phyloP scores from a whole-genome alignment of 148 eudicot species.

The Diospyros kaki region DNA sequence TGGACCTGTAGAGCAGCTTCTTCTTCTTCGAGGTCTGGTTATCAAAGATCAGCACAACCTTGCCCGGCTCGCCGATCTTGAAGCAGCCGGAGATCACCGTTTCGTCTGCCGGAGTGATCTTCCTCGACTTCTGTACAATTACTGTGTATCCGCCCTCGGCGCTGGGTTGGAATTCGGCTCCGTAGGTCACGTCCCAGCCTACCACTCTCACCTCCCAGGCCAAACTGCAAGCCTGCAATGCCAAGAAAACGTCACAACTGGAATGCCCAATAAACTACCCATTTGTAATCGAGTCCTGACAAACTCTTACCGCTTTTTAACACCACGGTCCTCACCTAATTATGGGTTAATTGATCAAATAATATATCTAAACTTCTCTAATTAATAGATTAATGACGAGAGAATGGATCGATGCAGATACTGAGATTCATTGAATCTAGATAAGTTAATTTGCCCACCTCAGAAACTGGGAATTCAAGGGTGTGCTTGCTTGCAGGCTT shows the following conservation, averaged over 20 bases:
- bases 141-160: constrained; percentile 67
- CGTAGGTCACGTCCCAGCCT: constrained; percentile 84
- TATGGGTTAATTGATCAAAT: no score
- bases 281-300: no score
- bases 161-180: constrained; percentile 77
- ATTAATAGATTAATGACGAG: no score
- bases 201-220: constrained; percentile 88
- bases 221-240: constrained; percentile 47
- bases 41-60: constrained; percentile 73
- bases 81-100: constrained; percentile 69
- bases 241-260: neutral
- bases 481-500: constrained; percentile 71
- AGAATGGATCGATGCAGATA: no score
- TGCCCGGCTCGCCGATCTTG: constrained; percentile 60
- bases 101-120: constrained; percentile 59
- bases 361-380: no score
- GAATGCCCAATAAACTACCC: no score
- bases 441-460: constrained; percentile 47
- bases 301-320: no score
- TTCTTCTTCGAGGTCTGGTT: constrained; percentile 76
- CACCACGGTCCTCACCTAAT: no score
- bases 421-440: neutral
- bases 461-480: constrained; percentile 69
- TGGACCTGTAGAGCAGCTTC: constrained; percentile 87
- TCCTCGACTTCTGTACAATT: constrained; percentile 76